Percentiles rank a stretch among this genome's conserved stretches.
phyloP scores from a whole-genome alignment of 306 rosid genomes.

The Spatholobus suberectus region DNA sequence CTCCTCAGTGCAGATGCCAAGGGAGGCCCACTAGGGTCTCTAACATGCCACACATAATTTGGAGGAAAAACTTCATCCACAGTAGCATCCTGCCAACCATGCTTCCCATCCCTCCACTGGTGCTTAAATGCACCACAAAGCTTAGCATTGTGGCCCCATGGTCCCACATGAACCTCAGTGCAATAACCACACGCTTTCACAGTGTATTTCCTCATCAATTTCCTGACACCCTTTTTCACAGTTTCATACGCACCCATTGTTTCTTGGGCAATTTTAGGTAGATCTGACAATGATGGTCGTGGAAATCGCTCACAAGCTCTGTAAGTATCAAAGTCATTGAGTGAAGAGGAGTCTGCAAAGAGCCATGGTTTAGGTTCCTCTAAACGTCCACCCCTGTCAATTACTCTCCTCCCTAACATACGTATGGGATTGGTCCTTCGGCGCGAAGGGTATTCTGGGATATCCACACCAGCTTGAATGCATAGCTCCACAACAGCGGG shows the following conservation, averaged over 20 bases:
- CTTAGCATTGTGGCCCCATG: constrained; percentile 98
- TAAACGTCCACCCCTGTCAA: constrained; percentile 81
- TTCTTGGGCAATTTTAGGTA: constrained; percentile 81
- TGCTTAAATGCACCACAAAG: constrained; percentile 97
- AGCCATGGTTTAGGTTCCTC: constrained; percentile 73
- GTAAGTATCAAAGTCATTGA: constrained; percentile 76
- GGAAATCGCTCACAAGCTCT: constrained; percentile 67
- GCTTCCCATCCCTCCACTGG: constrained; percentile 99
- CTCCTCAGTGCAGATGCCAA: constrained; percentile 64
- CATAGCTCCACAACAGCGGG: constrained; percentile 96
- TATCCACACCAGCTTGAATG: constrained; percentile 96
- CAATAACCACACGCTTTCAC: constrained; percentile 98
- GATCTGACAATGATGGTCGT: constrained; percentile 56
- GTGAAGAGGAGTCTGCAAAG: constrained; percentile 55
- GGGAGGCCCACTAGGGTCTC: constrained; percentile 79
- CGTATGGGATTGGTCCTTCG: constrained; percentile 82
- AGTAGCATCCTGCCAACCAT: constrained; percentile 97
- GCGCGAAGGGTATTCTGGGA: constrained; percentile 94
- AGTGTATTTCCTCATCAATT: constrained; percentile 82
- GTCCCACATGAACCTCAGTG: constrained; percentile 98
- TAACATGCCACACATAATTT: constrained; percentile 91
- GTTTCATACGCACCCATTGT: constrained; percentile 72
- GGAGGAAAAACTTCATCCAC: constrained; percentile 90
- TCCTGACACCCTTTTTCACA: constrained; percentile 70
- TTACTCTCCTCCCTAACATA: constrained; percentile 73